Percentiles rank a stretch among this genome's conserved stretches.
Evolutionary conservation across 164 flowering plant genomes (phyloP).

Genomic region (Nelumbo lutea): DNA sequence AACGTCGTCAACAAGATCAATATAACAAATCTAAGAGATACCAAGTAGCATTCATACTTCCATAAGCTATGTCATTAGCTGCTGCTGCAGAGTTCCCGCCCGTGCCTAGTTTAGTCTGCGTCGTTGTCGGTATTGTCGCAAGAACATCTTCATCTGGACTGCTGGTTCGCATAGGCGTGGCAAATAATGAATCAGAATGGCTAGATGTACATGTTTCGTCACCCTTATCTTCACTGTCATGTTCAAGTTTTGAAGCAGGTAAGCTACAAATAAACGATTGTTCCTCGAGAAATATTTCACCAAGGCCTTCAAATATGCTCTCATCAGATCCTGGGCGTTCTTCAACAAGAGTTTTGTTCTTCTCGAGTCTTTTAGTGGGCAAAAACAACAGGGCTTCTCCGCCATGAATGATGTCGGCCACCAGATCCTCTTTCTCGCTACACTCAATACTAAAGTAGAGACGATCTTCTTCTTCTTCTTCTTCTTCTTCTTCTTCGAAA

Average conservation of each 20-base stretch:
- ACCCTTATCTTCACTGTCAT: conserved; percentile 11
- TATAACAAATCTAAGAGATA: background rate
- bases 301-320: conserved; percentile 15
- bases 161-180: background rate
- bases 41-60: conserved; percentile 16
- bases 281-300: conserved; percentile 1
- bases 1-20: background rate
- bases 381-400: conserved; percentile 44
- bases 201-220: conserved; percentile 12
- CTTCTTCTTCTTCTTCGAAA: conserved; percentile 31
- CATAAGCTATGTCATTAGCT: conserved; percentile 9
- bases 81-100: background rate
- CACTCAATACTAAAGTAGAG: conserved; percentile 8
- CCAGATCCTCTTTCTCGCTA: conserved; percentile 31
- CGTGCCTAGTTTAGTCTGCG: conserved; percentile 7
- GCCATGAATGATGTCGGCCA: conserved; percentile 43
- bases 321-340: conserved; percentile 19
- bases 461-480: conserved; percentile 16
- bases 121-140: conserved; percentile 9
- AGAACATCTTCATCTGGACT: conserved; percentile 11
- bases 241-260: conserved; percentile 21
- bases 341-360: conserved; percentile 7
- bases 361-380: conserved; percentile 15
- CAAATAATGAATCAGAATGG: background rate
- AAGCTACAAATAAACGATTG: conserved; percentile 18